Evolutionary conservation across 2,329 filamentous ascomycete genomes (phyloP).

Genomic region (Claviceps africana): DNA sequence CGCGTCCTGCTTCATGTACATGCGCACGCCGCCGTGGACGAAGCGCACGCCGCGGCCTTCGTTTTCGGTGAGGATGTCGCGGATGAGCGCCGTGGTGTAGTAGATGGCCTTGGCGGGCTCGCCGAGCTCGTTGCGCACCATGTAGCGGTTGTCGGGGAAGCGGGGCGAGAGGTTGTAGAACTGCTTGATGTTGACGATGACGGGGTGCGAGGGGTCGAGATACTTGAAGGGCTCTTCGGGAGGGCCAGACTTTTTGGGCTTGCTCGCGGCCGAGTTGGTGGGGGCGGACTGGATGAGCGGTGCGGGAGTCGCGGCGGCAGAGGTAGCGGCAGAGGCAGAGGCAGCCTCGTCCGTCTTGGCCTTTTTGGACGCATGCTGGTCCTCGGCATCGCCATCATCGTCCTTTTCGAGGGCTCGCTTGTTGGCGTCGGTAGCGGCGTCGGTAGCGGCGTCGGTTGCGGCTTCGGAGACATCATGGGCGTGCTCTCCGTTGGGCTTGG

Average conservation of each 20-base stretch:
- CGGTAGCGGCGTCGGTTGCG: conserved; percentile 8
- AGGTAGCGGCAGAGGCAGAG: conserved; percentile 8
- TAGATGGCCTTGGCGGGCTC: conserved; percentile 90
- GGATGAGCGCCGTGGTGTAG: conserved; percentile 76
- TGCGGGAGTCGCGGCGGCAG: conserved; percentile 9
- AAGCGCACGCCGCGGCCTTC: conserved; percentile 88
- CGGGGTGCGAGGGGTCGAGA: conserved; percentile 56
- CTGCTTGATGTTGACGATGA: conserved; percentile 60
- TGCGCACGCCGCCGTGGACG: conserved; percentile 91
- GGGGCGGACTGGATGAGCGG: conserved; percentile 9
- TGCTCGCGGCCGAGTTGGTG: conserved; percentile 10
- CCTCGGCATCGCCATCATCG: conserved; percentile 17
- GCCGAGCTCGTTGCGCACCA: conserved; percentile 86
- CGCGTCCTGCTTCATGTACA: conserved; percentile 97
- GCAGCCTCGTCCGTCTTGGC: conserved; percentile 25
- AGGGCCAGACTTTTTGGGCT: conserved; percentile 34
- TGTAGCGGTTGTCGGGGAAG: conserved; percentile 83
- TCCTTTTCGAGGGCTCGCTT: conserved; percentile 22
- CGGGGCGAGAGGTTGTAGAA: conserved; percentile 77
- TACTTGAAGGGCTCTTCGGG: conserved; percentile 94
- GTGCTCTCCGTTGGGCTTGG: conserved; percentile 17
- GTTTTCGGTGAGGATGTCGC: conserved; percentile 74
- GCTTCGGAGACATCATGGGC: not conserved
- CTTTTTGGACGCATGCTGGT: conserved; percentile 33
- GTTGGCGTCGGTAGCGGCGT: conserved; percentile 15